These are phyloP conservation scores for Cytospora piceae DNA, from an alignment of 2,329 filamentous ascomycete genomes.

Conservation along the genomic window DNA sequence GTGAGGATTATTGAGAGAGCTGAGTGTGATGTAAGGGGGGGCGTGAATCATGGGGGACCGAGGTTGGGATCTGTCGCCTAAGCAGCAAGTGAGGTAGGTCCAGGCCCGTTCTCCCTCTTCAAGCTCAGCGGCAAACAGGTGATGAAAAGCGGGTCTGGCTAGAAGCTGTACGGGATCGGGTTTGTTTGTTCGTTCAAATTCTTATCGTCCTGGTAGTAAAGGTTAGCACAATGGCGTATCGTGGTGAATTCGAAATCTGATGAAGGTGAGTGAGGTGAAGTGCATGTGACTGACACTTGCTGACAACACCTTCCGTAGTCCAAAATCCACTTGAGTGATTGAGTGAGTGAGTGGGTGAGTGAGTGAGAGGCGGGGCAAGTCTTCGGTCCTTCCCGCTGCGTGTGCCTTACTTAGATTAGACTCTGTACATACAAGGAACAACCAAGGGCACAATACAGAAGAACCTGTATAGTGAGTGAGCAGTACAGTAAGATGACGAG, in stretches of 20 bases:
- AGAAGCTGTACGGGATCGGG: background rate
- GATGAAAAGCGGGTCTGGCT: background rate
- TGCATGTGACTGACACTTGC: background rate
- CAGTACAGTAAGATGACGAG: too few relatives aligned
- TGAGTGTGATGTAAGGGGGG: background rate
- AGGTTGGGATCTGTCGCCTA: background rate
- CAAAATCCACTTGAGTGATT: background rate
- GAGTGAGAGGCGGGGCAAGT: background rate
- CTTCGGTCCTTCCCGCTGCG: background rate
- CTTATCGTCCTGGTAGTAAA: background rate
- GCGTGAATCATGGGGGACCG: background rate
- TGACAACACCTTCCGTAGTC: background rate
- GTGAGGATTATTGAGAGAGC: background rate
- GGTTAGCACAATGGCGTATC: background rate
- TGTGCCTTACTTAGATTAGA: background rate
- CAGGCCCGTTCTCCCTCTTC: background rate
- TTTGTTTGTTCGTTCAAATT: background rate
- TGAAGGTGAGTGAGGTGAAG: background rate
- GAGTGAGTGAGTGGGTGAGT: background rate
- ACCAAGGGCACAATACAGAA: background rate
- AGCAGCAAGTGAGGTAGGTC: background rate
- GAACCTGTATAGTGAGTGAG: background rate
- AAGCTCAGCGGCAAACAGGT: background rate
- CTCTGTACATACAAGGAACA: background rate
- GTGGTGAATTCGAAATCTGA: too few relatives aligned